Evolutionary conservation across 2,329 filamentous ascomycete species (phyloP).

Genomic region (Ophidiomyces ophidiicola): DNA sequence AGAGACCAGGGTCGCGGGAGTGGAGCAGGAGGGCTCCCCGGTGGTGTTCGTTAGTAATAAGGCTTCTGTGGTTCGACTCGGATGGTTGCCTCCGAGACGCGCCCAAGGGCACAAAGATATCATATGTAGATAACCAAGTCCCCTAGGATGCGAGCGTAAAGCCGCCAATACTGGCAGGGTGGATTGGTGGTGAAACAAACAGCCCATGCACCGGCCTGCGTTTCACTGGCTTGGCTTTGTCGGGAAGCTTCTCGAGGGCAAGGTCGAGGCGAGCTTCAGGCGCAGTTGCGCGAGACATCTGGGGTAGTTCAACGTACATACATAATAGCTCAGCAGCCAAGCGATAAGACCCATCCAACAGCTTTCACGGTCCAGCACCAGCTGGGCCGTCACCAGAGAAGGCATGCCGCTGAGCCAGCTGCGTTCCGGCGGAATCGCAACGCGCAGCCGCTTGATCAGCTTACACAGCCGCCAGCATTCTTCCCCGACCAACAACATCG

Average conservation of each 20-base stretch:
- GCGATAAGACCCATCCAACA: too few relatives aligned
- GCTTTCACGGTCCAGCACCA: slow-evolving; percentile 9
- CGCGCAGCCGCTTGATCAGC: slow-evolving; percentile 4
- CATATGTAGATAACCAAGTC: too few relatives aligned
- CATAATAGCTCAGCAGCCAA: not conserved
- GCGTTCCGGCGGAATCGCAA: slow-evolving; percentile 3
- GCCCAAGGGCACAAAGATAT: too few relatives aligned
- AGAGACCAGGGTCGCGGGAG: not conserved
- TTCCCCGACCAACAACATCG: slow-evolving; percentile 6
- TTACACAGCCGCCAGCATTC: slow-evolving; percentile 6
- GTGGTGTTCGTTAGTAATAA: slow-evolving; percentile 2
- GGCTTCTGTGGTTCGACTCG: slow-evolving; percentile 10
- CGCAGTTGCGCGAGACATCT: slow-evolving; percentile 29
- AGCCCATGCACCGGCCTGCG: not conserved
- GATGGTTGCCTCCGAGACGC: slow-evolving; percentile 6
- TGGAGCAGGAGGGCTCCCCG: slow-evolving; percentile 3
- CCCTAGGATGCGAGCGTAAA: too few relatives aligned
- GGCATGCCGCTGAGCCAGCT: slow-evolving; percentile 11
- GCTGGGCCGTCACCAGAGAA: slow-evolving; percentile 7
- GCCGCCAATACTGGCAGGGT: not conserved
- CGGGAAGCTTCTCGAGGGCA: slow-evolving; percentile 20
- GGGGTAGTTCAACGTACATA: not conserved
- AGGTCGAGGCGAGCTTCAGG: slow-evolving; percentile 27
- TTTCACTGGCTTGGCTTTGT: slow-evolving; percentile 21
- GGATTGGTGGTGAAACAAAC: not conserved